Conservation (phyloP, 2,329 filamentous ascomycete genomes). For the Beauveria varroae region DNA sequence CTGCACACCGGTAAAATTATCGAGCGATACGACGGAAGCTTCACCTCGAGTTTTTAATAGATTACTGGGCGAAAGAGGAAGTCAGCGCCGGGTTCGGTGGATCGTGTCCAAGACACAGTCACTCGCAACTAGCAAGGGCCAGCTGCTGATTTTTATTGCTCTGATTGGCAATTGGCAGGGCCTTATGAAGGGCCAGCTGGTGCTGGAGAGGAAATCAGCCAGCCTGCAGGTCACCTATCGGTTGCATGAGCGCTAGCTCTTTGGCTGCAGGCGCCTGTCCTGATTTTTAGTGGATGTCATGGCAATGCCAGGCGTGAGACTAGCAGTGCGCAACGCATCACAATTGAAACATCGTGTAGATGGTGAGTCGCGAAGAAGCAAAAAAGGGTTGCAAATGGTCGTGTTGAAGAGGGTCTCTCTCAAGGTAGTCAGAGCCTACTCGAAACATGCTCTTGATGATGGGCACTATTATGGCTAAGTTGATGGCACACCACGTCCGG, state of each 20-base stretch:
- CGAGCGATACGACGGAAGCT: not conserved
- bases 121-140: not conserved
- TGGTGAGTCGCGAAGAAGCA: not conserved
- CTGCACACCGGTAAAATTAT: not conserved
- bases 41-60: not conserved
- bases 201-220: not conserved
- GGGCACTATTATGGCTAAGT: too few species aligned
- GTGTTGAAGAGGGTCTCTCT: too few species aligned
- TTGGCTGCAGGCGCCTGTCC: not conserved
- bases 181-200: not conserved
- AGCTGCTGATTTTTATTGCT: not conserved
- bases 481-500: too few species aligned
- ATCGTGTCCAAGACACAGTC: not conserved
- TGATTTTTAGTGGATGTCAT: not conserved
- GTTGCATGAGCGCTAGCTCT: not conserved
- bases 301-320: not conserved
- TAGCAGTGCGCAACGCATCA: not conserved
- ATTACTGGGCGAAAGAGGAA: not conserved
- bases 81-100: not conserved
- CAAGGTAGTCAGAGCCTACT: too few species aligned
- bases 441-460: too few species aligned
- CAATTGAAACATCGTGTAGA: not conserved
- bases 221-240: constrained; percentile 2
- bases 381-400: not conserved
- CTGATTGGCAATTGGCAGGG: not conserved